Evolutionary conservation across 164 flowering plant genomes (phyloP).

Genomic region (Dillenia turbinata): DNA sequence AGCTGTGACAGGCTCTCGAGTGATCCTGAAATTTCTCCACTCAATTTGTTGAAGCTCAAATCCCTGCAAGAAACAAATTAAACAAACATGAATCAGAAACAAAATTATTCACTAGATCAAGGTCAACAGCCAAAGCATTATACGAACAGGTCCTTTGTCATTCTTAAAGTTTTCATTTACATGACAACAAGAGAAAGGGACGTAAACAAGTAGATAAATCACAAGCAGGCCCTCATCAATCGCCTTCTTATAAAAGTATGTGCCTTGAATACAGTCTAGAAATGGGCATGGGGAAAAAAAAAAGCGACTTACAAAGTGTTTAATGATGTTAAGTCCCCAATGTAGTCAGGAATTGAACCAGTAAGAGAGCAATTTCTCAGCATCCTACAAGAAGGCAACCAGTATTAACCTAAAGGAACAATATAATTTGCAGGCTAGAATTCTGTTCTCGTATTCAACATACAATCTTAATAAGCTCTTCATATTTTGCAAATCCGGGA

Average conservation of each 20-base stretch:
- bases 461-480: constrained; percentile 37
- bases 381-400: constrained; percentile 28
- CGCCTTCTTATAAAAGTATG: no score
- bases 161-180: no score
- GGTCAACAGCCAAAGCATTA: no score
- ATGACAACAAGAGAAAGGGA: no score
- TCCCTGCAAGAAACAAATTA: constrained; percentile 35
- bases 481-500: constrained; percentile 54
- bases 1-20: constrained; percentile 12
- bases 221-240: no score
- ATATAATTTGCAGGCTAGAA: no score
- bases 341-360: constrained; percentile 46
- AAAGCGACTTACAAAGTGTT: constrained; percentile 41
- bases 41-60: constrained; percentile 55
- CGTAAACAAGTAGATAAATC: no score
- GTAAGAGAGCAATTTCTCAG: constrained; percentile 58
- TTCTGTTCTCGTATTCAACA: constrained; percentile 23
- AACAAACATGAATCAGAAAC: not conserved
- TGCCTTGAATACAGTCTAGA: no score
- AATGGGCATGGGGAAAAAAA: not conserved
- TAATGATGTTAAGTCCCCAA: constrained; percentile 25
- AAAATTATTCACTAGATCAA: not conserved
- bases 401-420: no score
- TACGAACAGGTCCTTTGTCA: no score
- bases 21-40: constrained; percentile 42